Base-by-base conservation (phyloP, 257 asterid genomes). In the Nicotiana undulata region DNA sequence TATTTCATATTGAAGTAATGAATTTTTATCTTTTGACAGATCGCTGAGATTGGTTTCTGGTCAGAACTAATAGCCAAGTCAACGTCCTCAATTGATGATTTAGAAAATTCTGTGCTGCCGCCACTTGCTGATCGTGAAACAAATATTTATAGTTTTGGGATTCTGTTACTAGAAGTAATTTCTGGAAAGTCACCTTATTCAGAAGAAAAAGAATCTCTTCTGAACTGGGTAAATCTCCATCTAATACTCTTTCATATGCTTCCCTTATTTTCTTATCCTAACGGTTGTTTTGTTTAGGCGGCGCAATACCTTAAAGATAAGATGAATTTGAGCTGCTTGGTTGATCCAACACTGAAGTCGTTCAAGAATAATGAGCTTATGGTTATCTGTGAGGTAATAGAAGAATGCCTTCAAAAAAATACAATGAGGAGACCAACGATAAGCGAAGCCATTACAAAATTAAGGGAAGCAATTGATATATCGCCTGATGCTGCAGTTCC, bases 401-500 rank as follows among this genome's bases (percentile, higher is more conserved):
- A 86, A 55, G 87, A 86, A 56, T 96, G 98, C 88, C 53, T 84
- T 75, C 86, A 89, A n/a, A 84, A 85, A 78, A 93, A 92, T 70
- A 32, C 81, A 7, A 76, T 83, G 40, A 88, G 87, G 61, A 89
- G 97, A 75, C 94, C 98, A 3, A 81, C 88, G 0, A 96, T 93
- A 89, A 82, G 56, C 37, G 97, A 90, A 83, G 88, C 87, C 17
- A 72, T 86, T 22, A 77, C 89, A 66, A 90, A 84, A 81, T 78
- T 96, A 83, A 87, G 90, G 81, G 86, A 80, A 26, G 89, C 46
- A 1, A 79, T 94, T 56, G 90, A 90, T 55, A 83, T 93, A 67
- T 91, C 98, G 8, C 94, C 97, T 0, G 96, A 90, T 10, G 84
- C 92, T 4, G 99, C 99, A 15, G 88, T 90, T 22, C 97, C 99